phyloP scores from a whole-genome alignment of 1,139 yeast genomes.

The Petasospora fabianii region DNA sequence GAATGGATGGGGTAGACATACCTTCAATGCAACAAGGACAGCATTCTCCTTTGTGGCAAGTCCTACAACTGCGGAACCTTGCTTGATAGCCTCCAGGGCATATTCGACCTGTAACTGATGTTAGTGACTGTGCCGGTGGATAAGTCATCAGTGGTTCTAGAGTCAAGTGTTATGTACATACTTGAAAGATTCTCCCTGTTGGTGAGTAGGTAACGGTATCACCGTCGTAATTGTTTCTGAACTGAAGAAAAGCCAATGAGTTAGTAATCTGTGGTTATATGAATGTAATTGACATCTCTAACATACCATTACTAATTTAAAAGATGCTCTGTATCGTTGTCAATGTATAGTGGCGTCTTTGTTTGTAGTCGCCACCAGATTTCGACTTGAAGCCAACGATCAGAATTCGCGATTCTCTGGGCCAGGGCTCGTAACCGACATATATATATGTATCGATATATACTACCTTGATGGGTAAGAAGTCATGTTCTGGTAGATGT shows the following conservation, averaged over 20 bases:
- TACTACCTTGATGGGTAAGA: too few relatives aligned
- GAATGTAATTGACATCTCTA: too few relatives aligned
- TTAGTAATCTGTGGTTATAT: constrained; percentile 5
- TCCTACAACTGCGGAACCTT: constrained; percentile 97
- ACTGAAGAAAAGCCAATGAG: constrained; percentile 40
- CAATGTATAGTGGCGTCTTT: constrained; percentile 42
- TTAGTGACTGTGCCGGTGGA: constrained; percentile 9
- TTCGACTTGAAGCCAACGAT: not conserved
- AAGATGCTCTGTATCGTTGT: too few relatives aligned
- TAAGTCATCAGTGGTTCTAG: too few relatives aligned
- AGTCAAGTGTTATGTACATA: constrained; percentile 23
- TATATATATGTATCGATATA: too few relatives aligned
- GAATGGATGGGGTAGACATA: constrained; percentile 13
- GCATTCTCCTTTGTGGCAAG: constrained; percentile 81
- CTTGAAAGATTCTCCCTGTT: constrained; percentile 93
- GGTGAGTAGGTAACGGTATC: constrained; percentile 97
- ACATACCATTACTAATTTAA: too few relatives aligned
- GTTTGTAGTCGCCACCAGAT: not conserved
- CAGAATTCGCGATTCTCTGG: not conserved
- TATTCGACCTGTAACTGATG: constrained; percentile 55
- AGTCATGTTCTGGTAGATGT: too few relatives aligned
- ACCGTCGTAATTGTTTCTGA: constrained; percentile 97
- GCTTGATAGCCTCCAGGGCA: constrained; percentile 96
- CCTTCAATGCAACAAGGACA: constrained; percentile 85
- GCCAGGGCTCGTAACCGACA: constrained; percentile 5